A percentile compares a stretch with the other conserved stretches of the same genome.
These are phyloP conservation scores for Ophiostoma sp. DNA, from an alignment of 2,329 filamentous ascomycete species.

Conservation along the genomic window DNA sequence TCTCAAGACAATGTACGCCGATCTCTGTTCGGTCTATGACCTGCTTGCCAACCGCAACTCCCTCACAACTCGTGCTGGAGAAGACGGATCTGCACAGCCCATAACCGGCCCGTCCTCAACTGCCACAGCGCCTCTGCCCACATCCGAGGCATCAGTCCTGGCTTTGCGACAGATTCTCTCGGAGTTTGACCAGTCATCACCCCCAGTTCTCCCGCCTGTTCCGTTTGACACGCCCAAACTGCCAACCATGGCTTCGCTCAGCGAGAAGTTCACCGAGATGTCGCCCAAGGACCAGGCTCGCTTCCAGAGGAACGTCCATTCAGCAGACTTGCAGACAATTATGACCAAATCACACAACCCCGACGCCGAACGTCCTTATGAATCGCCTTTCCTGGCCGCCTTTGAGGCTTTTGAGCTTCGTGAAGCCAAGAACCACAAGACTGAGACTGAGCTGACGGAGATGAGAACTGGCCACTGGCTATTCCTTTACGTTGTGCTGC, in stretches of 20 bases:
- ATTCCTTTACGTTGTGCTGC: conserved; percentile 72
- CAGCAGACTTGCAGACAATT: conserved; percentile 69
- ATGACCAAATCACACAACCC: conserved; percentile 78
- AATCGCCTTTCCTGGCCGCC: conserved; percentile 59
- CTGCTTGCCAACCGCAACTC: conserved; percentile 73
- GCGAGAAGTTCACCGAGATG: conserved; percentile 58
- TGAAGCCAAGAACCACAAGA: conserved; percentile 55
- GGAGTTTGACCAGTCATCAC: conserved; percentile 84
- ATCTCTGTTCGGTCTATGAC: conserved; percentile 84
- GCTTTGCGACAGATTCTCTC: conserved; percentile 73
- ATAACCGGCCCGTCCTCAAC: conserved; percentile 21
- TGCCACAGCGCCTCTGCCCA: conserved; percentile 31
- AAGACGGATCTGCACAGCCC: conserved; percentile 35
- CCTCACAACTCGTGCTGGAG: conserved; percentile 71
- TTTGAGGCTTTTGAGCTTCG: conserved; percentile 68
- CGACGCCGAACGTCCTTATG: conserved; percentile 52
- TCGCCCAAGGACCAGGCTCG: conserved; percentile 70
- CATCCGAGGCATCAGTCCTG: conserved; percentile 52
- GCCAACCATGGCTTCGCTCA: conserved; percentile 61
- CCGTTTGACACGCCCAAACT: conserved; percentile 82
- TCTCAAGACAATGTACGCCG: conserved; percentile 73
- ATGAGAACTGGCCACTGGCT: conserved; percentile 73
- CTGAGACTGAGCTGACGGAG: conserved; percentile 61
- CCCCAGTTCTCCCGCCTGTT: conserved; percentile 83
- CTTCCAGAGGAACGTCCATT: conserved; percentile 65